Base-by-base conservation (phyloP, 176 grass and related monocot genomes). In the Olyra latifolia region DNA sequence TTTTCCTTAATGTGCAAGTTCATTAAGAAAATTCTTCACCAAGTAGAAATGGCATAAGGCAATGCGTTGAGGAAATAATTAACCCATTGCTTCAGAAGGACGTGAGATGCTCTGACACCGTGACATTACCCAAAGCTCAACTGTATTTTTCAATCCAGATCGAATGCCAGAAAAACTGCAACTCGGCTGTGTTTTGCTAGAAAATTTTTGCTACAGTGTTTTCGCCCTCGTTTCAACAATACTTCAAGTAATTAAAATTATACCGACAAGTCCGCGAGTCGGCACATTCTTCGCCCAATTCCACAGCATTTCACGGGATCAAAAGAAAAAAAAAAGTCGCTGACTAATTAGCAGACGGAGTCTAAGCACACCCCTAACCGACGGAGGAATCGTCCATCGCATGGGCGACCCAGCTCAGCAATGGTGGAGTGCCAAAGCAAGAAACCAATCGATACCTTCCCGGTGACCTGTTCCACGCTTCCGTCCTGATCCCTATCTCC, bases 391-490 rank as follows among this genome's bases (percentile, higher is more conserved):
- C 77, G 10, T 75, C 35, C 66, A 1, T 10, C 61, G 23, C 30
- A 23, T 55, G 17, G 43, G 79, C 68, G 28, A 72, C 82, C 74
- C 63, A 69, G 63, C 57, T 82, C 19, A 71, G 65, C 12, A 59
- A 59, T 47, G 75, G 50, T 42, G 50, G 42, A 60, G 61, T 61
- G 52, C 53, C 29, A 32, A 73, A 84, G 53, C 6, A 84, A 74
- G 59, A 60, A 67, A 83, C 1, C 68, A 47, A 42, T 40, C 3
- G 32, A 47, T 47, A 24, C 49, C 52, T 40, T 71, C 22, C 13
- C 49, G 16, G 16, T 43, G 87, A 84, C 75, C 59, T 20, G 75
- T 44, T 88, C 87, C 68, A 52, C 42, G 58, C 59, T 62, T 32
- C 52, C 40, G 57, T 76, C 63, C 41, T 20, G 49, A 77, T 84